Conservation (phyloP, 768 basidiomycete species). For the Boletus rex-veris region DNA sequence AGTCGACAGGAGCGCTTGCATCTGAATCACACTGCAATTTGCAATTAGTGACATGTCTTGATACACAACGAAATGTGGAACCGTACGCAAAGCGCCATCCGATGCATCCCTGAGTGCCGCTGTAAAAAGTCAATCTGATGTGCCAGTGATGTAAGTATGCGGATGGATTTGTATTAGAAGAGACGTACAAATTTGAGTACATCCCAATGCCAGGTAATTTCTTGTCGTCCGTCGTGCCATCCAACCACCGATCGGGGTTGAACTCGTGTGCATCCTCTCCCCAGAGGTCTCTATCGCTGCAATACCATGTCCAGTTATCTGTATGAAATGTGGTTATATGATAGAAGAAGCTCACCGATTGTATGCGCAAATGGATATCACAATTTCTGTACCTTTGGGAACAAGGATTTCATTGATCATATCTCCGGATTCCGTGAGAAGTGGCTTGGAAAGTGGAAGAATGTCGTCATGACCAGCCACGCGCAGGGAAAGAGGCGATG, state of each 20-base stretch:
- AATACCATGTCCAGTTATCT: neutral
- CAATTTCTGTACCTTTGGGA: constrained; percentile 47
- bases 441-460: constrained; percentile 54
- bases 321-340: too few species aligned
- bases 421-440: constrained; percentile 43
- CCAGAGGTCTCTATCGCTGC: constrained; percentile 21
- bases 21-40: constrained; percentile 37
- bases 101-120: constrained; percentile 15
- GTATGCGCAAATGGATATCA: constrained; percentile 51
- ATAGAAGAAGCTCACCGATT: constrained; percentile 40
- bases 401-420: constrained; percentile 42
- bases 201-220: constrained; percentile 13
- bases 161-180: neutral
- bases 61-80: neutral
- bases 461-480: constrained; percentile 49
- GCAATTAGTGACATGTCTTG: neutral
- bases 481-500: constrained; percentile 46
- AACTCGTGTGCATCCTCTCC: constrained; percentile 26
- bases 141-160: neutral
- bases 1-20: constrained; percentile 55
- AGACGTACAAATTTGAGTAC: constrained; percentile 9
- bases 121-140: constrained; percentile 16
- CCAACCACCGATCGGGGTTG: constrained; percentile 13
- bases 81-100: constrained; percentile 31
- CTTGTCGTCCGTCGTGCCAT: neutral